These are phyloP conservation scores for Erodium trifolium DNA, from an alignment of 441 rosid species.

Conservation along the genomic window DNA sequence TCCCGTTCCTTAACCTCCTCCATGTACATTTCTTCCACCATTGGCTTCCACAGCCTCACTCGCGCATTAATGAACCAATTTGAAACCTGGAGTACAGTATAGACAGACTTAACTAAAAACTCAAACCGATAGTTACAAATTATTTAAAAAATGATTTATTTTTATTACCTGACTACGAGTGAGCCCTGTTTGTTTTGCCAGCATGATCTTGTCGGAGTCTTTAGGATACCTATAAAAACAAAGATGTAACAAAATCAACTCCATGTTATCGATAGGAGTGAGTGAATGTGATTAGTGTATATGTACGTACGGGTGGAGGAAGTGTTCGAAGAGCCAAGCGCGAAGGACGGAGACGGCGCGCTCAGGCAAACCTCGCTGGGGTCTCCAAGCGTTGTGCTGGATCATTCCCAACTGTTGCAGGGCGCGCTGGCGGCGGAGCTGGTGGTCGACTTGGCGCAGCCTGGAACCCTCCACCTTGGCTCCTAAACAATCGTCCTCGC, in stretches of 20 bases:
- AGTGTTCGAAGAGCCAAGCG: conserved; percentile 79
- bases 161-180: conserved; percentile 56
- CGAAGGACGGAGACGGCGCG: conserved; percentile 67
- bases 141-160: too few relatives aligned
- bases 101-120: too few relatives aligned
- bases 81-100: conserved; percentile 31
- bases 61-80: conserved; percentile 68
- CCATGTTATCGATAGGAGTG: too few relatives aligned
- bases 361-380: conserved; percentile 71
- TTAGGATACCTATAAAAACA: conserved; percentile 48
- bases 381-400: conserved; percentile 56
- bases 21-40: conserved; percentile 17
- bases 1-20: conserved; percentile 46
- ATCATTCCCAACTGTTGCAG: conserved; percentile 36
- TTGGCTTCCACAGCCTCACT: conserved; percentile 60
- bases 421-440: conserved; percentile 39
- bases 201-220: conserved; percentile 61
- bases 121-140: too few relatives aligned
- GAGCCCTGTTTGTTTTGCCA: conserved; percentile 79
- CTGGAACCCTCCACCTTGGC: conserved; percentile 35
- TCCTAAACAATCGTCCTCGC: conserved; percentile 41
- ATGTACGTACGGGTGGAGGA: conserved; percentile 58
- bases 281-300: too few relatives aligned
- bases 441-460: conserved; percentile 38
- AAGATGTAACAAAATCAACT: too few relatives aligned